phyloP scores from a whole-genome alignment of 108 stramenopile species.

The Fistulifera pelliculosa region DNA sequence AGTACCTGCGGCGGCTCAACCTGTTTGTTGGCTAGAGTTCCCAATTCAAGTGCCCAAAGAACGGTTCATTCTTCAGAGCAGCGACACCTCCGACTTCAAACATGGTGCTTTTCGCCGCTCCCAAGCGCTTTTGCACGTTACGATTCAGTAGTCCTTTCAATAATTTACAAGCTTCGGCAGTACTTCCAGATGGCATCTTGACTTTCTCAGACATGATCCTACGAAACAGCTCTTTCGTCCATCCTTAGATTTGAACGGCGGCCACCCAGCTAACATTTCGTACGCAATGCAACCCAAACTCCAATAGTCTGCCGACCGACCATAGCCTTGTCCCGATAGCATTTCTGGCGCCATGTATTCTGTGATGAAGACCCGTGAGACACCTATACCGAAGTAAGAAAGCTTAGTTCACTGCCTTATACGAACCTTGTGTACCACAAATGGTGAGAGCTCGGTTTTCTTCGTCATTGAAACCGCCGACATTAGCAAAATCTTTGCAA shows the following conservation, averaged over 20 bases:
- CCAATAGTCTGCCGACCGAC: slow-evolving; percentile 98
- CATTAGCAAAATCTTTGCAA: slow-evolving; percentile 83
- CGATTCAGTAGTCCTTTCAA: slow-evolving; percentile 90
- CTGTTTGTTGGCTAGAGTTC: slow-evolving; percentile 64
- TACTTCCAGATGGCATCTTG: slow-evolving; percentile 81
- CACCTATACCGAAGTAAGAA: not conserved
- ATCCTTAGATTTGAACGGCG: slow-evolving; percentile 84
- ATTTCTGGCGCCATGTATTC: slow-evolving; percentile 95
- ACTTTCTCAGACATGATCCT: slow-evolving; percentile 93
- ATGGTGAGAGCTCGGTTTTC: slow-evolving; percentile 61
- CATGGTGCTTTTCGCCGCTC: slow-evolving; percentile 88
- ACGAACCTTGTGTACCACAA: slow-evolving; percentile 61
- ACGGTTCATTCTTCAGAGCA: slow-evolving; percentile 79
- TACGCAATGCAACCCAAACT: slow-evolving; percentile 75
- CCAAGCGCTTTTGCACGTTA: slow-evolving; percentile 80
- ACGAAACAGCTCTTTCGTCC: slow-evolving; percentile 89
- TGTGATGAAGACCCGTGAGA: not conserved
- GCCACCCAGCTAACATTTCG: slow-evolving; percentile 93
- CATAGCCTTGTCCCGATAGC: slow-evolving; percentile 90
- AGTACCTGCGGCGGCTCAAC: slow-evolving; percentile 63
- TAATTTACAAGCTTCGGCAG: slow-evolving; percentile 70
- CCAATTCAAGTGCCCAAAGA: slow-evolving; percentile 92
- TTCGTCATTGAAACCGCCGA: slow-evolving; percentile 22
- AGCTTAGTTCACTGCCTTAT: not conserved
- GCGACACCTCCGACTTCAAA: slow-evolving; percentile 95